phyloP scores from a whole-genome alignment of 257 asterid genomes.

The Gentiana macrophylla region DNA sequence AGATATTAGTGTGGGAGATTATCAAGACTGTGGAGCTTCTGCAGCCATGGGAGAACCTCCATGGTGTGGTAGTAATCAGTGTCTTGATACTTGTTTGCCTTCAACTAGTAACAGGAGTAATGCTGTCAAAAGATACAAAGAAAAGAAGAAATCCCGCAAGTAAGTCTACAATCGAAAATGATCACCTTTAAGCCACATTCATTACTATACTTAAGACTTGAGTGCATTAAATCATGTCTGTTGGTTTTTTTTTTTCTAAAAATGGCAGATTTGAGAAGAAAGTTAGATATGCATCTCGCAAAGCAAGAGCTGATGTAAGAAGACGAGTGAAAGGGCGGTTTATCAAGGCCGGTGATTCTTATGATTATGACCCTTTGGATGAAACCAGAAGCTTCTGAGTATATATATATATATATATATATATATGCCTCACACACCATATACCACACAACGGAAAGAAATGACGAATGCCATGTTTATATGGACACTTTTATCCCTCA shows the following conservation, averaged over 20 bases:
- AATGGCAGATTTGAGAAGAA: constrained; percentile 69
- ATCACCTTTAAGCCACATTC: no score
- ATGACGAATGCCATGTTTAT: neutral
- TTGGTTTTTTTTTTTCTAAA: neutral
- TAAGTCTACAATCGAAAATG: constrained; percentile 8
- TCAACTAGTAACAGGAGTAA: constrained; percentile 48
- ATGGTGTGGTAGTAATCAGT: constrained; percentile 35
- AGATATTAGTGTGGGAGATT: constrained; percentile 55
- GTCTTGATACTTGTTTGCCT: constrained; percentile 49
- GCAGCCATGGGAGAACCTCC: constrained; percentile 65
- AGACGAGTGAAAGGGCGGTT: constrained; percentile 95
- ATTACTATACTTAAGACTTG: no score
- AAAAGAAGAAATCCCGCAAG: constrained; percentile 83
- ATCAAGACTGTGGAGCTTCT: constrained; percentile 60
- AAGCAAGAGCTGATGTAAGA: constrained; percentile 95
- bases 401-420: constrained; percentile 1
- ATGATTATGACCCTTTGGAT: constrained; percentile 78
- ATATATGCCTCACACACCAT: neutral
- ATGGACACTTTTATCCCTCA: no score
- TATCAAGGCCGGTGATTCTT: constrained; percentile 88
- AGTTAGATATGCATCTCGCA: constrained; percentile 87
- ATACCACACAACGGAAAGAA: constrained; percentile 12
- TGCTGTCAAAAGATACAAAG: constrained; percentile 92
- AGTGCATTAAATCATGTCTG: neutral
- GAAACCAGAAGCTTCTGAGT: constrained; percentile 62